Evolutionary conservation across 2,329 filamentous ascomycete genomes (phyloP), one percentile per base, ranked within the genome.

Genomic region (Fusarium sp.): DNA sequence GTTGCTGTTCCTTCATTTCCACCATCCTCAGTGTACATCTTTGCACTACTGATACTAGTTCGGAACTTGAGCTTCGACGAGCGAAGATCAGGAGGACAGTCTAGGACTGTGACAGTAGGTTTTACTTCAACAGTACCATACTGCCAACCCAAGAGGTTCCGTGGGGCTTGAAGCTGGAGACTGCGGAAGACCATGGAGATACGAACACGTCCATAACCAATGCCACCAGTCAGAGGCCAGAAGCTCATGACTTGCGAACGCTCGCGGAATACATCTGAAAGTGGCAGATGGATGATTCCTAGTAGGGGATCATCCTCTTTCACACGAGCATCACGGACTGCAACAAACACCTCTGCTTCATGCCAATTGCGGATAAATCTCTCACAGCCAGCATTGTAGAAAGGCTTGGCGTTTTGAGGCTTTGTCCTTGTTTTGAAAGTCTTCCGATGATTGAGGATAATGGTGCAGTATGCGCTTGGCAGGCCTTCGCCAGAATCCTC

Each of bases 331-430:
- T 93, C 91, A 13, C 90, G 85, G 3, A 92, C 89, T 2, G 85
- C 83, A 30, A 94, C 79, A 67, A 91, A 89, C 32, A 93, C 82
- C 74, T 93, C 90, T 2, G 88, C 85, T 14, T 84, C 87, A 17
- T 81, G 82, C 85, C 90, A 92, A 74, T 93, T 88, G 14, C 87
- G 82, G 39, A 93, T 83, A 66, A 92, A 92, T 7, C 89, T 85
- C 75, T 94, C 91, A 3, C 88, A 92, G 7, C 89, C 89, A 4
- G 91, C 91, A 67, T 93, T 93, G 82, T 91, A 93, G 77, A 93
- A 93, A 0, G 91, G 91, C 71, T 92, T 92, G 0, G 88, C 85
- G 65, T 92, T 93, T 79, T 92, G 92, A 1, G 91, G 91, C 77
- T 94, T 93, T 1, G 91, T 92, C 17, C 91, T 82, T 3, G 91